Conservation (phyloP, 805 yeast species). For the Ogataea paraovalis region DNA sequence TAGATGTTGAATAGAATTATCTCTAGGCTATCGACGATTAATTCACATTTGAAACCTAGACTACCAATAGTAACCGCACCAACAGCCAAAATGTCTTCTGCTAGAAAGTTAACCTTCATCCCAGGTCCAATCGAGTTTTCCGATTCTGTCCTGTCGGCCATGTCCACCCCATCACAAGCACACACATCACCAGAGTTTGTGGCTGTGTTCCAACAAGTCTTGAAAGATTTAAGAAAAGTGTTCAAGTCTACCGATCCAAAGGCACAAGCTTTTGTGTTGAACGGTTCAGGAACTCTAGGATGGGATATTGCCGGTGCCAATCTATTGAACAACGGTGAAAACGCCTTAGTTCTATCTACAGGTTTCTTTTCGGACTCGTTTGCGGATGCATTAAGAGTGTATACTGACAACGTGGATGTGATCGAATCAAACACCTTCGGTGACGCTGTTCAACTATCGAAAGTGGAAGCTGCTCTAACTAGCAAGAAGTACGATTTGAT, state of each 20-base stretch:
- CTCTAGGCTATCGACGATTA: background rate
- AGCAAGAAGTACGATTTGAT: conserved; percentile 56
- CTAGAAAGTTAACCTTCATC: conserved; percentile 32
- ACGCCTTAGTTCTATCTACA: conserved; percentile 77
- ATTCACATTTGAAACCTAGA: background rate
- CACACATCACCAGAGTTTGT: conserved; percentile 87
- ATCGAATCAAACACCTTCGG: conserved; percentile 67
- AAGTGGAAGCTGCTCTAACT: conserved; percentile 53
- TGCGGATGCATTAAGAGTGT: conserved; percentile 67
- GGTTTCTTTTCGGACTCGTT: conserved; percentile 87
- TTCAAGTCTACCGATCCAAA: conserved; percentile 63
- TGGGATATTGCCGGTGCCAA: conserved; percentile 90
- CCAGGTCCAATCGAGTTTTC: conserved; percentile 50
- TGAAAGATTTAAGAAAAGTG: conserved; percentile 64
- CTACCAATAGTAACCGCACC: too few relatives aligned
- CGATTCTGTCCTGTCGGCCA: conserved; percentile 71
- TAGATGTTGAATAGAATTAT: background rate
- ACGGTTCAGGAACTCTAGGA: conserved; percentile 93
- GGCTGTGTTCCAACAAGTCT: conserved; percentile 62
- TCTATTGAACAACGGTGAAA: conserved; percentile 60
- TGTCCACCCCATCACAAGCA: conserved; percentile 80
- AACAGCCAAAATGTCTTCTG: conserved; percentile 15
- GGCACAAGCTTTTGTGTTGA: conserved; percentile 77
- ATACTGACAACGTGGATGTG: conserved; percentile 74
- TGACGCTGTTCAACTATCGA: conserved; percentile 53